These are phyloP conservation scores for Anastatica hierochuntica DNA, from an alignment of 345 rosid genomes.

Conservation along the genomic window DNA sequence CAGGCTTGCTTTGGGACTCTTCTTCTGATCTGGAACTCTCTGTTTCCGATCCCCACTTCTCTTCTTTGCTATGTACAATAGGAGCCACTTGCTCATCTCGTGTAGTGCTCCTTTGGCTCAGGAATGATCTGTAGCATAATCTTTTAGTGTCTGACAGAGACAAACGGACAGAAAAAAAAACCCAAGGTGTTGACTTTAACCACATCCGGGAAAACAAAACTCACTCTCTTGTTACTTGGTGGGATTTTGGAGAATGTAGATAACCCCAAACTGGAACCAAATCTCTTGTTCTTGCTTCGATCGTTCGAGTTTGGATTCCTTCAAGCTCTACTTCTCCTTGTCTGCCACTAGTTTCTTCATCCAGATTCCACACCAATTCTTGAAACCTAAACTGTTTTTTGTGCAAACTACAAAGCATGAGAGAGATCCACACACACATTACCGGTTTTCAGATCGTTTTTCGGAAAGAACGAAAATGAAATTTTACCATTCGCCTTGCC, in stretches of 20 bases:
- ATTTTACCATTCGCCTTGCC: slow-evolving; percentile 64
- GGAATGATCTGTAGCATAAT: slow-evolving; percentile 10
- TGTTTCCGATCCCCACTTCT: slow-evolving; percentile 14
- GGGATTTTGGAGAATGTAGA: slow-evolving; percentile 36
- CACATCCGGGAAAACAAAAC: no score
- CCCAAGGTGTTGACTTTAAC: background rate
- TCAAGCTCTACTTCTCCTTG: slow-evolving; percentile 68
- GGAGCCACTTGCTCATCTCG: slow-evolving; percentile 2
- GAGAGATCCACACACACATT: slow-evolving; percentile 1
- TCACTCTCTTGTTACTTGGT: slow-evolving; percentile 34
- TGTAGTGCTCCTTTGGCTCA: background rate
- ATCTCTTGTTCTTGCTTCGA: slow-evolving; percentile 60
- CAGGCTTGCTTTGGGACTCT: slow-evolving; percentile 37
- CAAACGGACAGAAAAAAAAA: background rate
- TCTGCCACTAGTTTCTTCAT: slow-evolving; percentile 32
- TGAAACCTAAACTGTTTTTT: slow-evolving; percentile 55
- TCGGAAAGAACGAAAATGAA: background rate
- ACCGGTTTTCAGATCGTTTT: slow-evolving; percentile 2
- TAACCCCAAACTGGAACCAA: slow-evolving; percentile 60
- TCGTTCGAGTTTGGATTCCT: slow-evolving; percentile 40
- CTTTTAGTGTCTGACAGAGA: background rate
- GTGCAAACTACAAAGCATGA: slow-evolving; percentile 11
- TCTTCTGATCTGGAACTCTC: slow-evolving; percentile 42
- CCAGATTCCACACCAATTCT: slow-evolving; percentile 30
- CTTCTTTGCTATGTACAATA: slow-evolving; percentile 16